Evolutionary conservation across 495 filamentous ascomycete genomes (phyloP).

Genomic region (Poronia punctata): DNA sequence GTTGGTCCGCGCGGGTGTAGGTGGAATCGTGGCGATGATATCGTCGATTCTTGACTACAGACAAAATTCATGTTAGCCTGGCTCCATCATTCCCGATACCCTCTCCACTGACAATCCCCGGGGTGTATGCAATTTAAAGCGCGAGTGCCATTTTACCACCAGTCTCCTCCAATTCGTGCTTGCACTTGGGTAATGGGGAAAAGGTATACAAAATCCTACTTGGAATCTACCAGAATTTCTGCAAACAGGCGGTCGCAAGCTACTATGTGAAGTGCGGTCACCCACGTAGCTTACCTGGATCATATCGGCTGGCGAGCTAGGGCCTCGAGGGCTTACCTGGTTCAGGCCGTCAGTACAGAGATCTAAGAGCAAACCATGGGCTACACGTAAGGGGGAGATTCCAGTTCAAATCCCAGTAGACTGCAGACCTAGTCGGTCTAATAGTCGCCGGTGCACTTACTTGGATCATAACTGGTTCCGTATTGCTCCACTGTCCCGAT

Average conservation of each 20-base stretch:
- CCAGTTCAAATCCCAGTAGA: too few relatives aligned
- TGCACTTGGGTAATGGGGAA: neutral
- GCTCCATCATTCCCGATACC: neutral
- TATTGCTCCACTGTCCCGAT: conserved; percentile 30
- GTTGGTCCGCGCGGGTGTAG: conserved; percentile 6
- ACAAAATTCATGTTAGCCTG: conserved; percentile 1
- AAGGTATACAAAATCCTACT: conserved; percentile 3
- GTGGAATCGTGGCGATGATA: conserved; percentile 22
- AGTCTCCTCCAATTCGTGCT: too few relatives aligned
- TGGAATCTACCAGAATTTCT: conserved; percentile 1
- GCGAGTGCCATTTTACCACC: too few relatives aligned
- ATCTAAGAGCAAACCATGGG: too few relatives aligned
- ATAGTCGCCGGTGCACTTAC: conserved; percentile 19
- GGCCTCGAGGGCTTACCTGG: conserved; percentile 12
- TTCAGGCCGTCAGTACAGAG: neutral
- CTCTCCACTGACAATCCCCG: neutral
- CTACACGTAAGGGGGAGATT: too few relatives aligned
- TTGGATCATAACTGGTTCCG: conserved; percentile 17
- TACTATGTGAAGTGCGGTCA: conserved; percentile 3
- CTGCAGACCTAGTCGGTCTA: neutral
- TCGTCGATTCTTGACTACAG: conserved; percentile 24
- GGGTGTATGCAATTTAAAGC: too few relatives aligned
- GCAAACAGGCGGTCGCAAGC: neutral
- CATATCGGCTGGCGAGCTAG: conserved; percentile 18
- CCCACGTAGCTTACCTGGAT: conserved; percentile 29